phyloP scores from a whole-genome alignment of 306 rosid species.

The Pachyrhizus erosus region DNA sequence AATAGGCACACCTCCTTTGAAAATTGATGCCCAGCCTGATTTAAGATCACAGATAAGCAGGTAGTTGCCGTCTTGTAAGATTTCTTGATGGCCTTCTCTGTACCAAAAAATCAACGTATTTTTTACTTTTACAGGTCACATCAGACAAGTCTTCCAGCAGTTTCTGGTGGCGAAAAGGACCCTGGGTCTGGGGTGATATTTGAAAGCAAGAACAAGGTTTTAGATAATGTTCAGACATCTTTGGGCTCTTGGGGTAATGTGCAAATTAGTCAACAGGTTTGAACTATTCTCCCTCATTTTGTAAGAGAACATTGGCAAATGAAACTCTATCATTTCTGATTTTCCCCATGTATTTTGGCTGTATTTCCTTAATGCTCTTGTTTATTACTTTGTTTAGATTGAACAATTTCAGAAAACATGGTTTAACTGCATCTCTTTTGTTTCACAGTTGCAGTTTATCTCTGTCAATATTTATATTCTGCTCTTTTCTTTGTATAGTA shows the following conservation, averaged over 20 bases:
- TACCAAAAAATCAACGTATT: constrained; percentile 24
- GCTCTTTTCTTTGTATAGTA: background rate
- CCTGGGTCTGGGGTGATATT: constrained; percentile 56
- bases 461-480: background rate
- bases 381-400: constrained; percentile 26
- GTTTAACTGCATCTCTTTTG: background rate
- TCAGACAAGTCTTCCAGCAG: constrained; percentile 61
- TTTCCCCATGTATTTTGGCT: background rate
- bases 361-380: constrained; percentile 8
- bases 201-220: constrained; percentile 74
- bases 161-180: constrained; percentile 58
- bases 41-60: constrained; percentile 70
- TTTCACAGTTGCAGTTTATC: background rate
- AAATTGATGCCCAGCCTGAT: constrained; percentile 71
- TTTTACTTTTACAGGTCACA: constrained; percentile 57
- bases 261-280: constrained; percentile 85
- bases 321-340: constrained; percentile 14
- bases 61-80: constrained; percentile 47
- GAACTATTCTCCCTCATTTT: background rate
- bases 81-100: background rate
- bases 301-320: background rate
- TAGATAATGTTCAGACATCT: constrained; percentile 70
- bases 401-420: background rate
- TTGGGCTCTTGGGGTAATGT: constrained; percentile 76
- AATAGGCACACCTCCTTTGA: constrained; percentile 90